These are phyloP conservation scores for Phytophthora melonis DNA, from an alignment of 352 stramenopile genomes.

Conservation along the genomic window DNA sequence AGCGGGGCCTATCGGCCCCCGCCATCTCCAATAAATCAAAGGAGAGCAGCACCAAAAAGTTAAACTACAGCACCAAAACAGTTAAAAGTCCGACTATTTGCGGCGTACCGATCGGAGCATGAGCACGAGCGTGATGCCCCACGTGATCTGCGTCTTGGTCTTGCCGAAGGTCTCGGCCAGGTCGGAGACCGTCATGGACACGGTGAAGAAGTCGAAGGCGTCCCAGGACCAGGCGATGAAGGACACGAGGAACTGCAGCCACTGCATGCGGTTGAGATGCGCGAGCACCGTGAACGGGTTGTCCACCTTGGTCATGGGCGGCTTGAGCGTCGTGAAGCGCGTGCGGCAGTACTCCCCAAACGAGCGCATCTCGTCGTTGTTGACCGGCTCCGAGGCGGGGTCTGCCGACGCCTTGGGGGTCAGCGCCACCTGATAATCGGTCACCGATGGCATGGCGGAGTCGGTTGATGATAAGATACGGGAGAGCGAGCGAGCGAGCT, in stretches of 20 bases:
- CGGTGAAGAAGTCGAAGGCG: constrained; percentile 71
- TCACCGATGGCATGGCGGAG: constrained; percentile 28
- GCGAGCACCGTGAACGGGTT: constrained; percentile 40
- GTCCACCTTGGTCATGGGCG: constrained; percentile 39
- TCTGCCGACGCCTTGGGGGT: constrained; percentile 34
- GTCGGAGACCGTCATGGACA: constrained; percentile 60
- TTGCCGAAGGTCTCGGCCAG: constrained; percentile 57
- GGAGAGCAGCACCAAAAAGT: not conserved
- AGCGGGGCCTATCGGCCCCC: too few species aligned
- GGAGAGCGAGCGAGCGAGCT: constrained; percentile 5
- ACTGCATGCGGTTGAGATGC: constrained; percentile 50
- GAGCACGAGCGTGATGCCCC: constrained; percentile 65
- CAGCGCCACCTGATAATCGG: constrained; percentile 41
- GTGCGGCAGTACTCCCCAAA: constrained; percentile 47
- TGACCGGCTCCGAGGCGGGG: constrained; percentile 21
- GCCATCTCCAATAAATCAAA: too few species aligned
- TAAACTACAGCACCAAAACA: not conserved
- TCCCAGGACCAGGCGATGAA: constrained; percentile 63
- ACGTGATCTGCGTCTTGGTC: constrained; percentile 60
- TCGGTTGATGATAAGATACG: not conserved
- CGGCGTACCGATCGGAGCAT: constrained; percentile 47
- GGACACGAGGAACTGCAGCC: constrained; percentile 45
- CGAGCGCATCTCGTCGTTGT: constrained; percentile 39
- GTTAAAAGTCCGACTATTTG: not conserved
- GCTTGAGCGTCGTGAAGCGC: constrained; percentile 56